Percentiles rank a stretch among this genome's conserved stretches.
Conservation (phyloP, 352 stramenopile species). For the Aphanomyces astaci region DNA sequence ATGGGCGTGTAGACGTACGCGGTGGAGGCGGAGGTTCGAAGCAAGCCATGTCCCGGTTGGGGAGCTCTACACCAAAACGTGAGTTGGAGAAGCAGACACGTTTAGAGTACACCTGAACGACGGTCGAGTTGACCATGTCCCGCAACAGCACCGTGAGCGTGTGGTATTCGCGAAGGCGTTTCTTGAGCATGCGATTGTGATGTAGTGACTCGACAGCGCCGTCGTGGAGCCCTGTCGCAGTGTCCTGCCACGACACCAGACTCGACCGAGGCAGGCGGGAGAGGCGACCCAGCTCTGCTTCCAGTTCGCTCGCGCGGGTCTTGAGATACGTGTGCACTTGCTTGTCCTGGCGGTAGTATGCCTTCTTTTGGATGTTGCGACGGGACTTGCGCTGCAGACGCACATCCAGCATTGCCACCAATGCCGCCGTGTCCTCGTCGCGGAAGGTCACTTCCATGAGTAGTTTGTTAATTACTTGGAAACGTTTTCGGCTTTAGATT, state of each 20-base stretch:
- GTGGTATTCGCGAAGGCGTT: neutral
- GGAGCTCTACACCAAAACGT: neutral
- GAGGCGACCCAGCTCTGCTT: neutral
- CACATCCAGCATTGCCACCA: neutral
- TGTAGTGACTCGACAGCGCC: neutral
- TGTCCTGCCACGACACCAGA: neutral
- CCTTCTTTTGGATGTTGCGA: neutral
- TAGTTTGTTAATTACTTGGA: neutral
- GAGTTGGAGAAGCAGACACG: neutral
- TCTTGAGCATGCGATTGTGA: constrained; percentile 1
- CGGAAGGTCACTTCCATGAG: neutral
- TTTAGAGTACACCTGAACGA: neutral
- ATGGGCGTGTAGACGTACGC: neutral
- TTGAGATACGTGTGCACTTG: neutral
- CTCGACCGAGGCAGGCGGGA: neutral
- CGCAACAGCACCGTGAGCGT: neutral
- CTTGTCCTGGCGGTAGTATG: constrained; percentile 5
- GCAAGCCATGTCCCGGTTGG: neutral
- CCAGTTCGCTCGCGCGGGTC: neutral
- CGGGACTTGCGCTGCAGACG: neutral
- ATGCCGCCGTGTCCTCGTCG: neutral
- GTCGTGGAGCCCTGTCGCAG: neutral
- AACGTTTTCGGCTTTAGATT: no score
- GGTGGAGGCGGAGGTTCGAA: neutral
- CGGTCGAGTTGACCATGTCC: neutral